Conservation (phyloP, 1,284 basidiomycete genomes). For the Jaminaea rosea region DNA sequence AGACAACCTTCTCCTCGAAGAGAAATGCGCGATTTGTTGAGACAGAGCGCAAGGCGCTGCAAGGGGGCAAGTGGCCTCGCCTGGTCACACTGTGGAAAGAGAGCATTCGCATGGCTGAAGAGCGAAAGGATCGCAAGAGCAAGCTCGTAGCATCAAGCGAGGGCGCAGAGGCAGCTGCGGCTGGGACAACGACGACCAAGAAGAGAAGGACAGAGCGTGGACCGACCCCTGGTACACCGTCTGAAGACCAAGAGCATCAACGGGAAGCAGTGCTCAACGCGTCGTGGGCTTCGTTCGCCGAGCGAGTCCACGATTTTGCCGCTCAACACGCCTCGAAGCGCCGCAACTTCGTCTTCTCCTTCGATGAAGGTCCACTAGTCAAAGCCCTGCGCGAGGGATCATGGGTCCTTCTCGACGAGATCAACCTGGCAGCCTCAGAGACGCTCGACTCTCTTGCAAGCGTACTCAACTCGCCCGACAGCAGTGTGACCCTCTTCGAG, state of each 20-base stretch:
- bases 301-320: constrained; percentile 70
- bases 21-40: constrained; percentile 83
- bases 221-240: constrained; percentile 15
- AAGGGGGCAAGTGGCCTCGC: constrained; percentile 75
- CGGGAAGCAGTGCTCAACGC: constrained; percentile 13
- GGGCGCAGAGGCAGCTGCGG: neutral
- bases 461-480: constrained; percentile 71
- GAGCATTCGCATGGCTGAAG: constrained; percentile 54
- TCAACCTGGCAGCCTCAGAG: constrained; percentile 89
- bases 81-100: constrained; percentile 77
- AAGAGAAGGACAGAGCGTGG: constrained; percentile 36
- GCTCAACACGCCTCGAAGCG: constrained; percentile 31
- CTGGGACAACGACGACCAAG: constrained; percentile 17
- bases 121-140: neutral
- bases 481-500: constrained; percentile 87
- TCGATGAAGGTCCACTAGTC: constrained; percentile 92
- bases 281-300: constrained; percentile 55
- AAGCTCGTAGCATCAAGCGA: neutral
- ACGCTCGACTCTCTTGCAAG: constrained; percentile 86
- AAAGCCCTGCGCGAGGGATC: constrained; percentile 79
- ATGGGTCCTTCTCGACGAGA: constrained; percentile 94
- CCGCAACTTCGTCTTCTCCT: constrained; percentile 59
- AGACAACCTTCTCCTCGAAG: constrained; percentile 75
- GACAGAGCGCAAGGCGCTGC: constrained; percentile 72
- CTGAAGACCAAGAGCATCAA: neutral